phyloP scores from a whole-genome alignment of 2,329 filamentous ascomycete species.

The Pseudonectria buxi region DNA sequence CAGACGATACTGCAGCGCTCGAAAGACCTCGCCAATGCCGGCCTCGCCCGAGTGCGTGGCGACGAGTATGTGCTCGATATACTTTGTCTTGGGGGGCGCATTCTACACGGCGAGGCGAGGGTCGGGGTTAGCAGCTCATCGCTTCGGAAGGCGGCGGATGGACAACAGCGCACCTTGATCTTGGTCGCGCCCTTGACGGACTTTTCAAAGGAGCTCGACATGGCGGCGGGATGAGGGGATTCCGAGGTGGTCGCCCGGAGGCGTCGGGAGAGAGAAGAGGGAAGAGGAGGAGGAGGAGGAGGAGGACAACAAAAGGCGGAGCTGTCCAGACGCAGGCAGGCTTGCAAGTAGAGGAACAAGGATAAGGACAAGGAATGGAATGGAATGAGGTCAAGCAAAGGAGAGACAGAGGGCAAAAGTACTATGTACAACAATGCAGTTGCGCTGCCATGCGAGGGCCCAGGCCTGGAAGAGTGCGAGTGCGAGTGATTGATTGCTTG shows the following conservation, averaged over 20 bases:
- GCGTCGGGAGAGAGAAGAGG: conserved; percentile 8
- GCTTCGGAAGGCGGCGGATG: not conserved
- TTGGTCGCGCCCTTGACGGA: conserved; percentile 98
- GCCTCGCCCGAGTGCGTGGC: conserved; percentile 93
- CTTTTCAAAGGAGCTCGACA: conserved; percentile 94
- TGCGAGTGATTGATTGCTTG: too few species aligned
- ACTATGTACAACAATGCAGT: too few species aligned
- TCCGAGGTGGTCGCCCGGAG: conserved; percentile 5
- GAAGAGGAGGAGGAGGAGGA: not conserved
- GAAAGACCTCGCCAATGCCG: conserved; percentile 92
- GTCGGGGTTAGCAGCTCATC: conserved; percentile 6
- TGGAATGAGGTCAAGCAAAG: too few species aligned
- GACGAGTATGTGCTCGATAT: conserved; percentile 95
- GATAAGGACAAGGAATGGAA: too few species aligned
- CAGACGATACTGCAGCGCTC: conserved; percentile 78
- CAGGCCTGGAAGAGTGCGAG: too few species aligned
- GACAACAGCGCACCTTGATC: conserved; percentile 64
- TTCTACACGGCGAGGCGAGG: conserved; percentile 45
- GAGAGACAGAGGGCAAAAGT: too few species aligned
- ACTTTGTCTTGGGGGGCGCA: conserved; percentile 96
- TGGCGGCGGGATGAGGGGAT: conserved; percentile 28
- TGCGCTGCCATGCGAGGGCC: too few species aligned
- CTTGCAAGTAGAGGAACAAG: too few species aligned
- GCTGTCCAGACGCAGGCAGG: too few species aligned
- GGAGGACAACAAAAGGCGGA: too few species aligned